Percentiles rank a stretch among this genome's conserved stretches.
phyloP scores from a whole-genome alignment of 108 stramenopile species.

The Hondaea fermentalgiana region DNA sequence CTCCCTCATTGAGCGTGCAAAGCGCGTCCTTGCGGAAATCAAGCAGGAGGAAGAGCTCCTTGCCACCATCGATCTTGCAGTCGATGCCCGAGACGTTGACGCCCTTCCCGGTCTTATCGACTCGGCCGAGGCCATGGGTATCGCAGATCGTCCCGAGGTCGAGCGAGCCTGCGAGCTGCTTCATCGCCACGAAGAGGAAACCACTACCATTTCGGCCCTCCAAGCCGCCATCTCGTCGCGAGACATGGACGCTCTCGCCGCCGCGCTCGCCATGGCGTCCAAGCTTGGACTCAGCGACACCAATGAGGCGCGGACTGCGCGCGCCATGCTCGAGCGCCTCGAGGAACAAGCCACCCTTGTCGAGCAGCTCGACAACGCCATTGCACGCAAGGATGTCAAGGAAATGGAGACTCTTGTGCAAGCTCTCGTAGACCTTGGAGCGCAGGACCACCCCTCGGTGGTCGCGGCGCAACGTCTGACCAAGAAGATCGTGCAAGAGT shows the following conservation, averaged over 20 bases:
- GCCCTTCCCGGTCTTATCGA: neutral
- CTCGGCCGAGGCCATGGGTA: neutral
- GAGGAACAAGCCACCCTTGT: conserved; percentile 44
- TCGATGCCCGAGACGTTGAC: neutral
- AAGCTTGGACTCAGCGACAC: neutral
- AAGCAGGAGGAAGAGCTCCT: neutral
- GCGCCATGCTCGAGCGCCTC: conserved; percentile 28
- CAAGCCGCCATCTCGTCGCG: neutral
- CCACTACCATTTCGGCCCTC: neutral
- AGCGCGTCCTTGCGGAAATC: neutral
- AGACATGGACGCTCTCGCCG: neutral
- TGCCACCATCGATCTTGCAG: neutral
- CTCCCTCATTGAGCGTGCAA: conserved; percentile 22
- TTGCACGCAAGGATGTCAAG: conserved; percentile 24
- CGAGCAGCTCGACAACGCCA: conserved; percentile 28
- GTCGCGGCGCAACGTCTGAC: neutral
- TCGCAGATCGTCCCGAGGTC: neutral
- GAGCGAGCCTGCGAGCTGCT: conserved; percentile 14
- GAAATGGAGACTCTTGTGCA: conserved; percentile 9
- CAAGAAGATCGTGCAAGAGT: conserved; percentile 21
- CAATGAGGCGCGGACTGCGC: conserved; percentile 25
- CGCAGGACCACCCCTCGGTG: neutral
- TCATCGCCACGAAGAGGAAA: conserved; percentile 10
- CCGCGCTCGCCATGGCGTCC: neutral
- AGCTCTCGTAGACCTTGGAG: conserved; percentile 23